Evolutionary conservation across 2,329 filamentous ascomycete genomes (phyloP).

Genomic region (Aspergillus quadricinctus): DNA sequence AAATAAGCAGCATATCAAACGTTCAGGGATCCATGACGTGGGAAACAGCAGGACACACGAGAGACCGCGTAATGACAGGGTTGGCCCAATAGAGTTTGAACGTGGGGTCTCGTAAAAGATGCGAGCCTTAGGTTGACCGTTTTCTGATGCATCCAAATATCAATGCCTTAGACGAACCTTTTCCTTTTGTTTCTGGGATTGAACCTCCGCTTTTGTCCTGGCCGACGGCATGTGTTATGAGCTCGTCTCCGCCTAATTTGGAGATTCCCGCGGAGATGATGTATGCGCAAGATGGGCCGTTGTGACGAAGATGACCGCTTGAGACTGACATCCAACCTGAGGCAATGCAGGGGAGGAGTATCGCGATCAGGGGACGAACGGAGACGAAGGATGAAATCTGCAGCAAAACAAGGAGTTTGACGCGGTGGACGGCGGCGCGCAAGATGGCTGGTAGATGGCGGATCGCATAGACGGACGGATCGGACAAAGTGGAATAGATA

Average conservation of each 20-base stretch:
- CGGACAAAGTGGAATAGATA: not conserved
- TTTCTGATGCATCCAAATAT: not conserved
- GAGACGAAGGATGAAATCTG: slow-evolving; percentile 9
- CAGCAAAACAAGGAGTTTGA: slow-evolving; percentile 3
- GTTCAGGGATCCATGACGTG: not conserved
- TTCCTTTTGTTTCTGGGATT: slow-evolving; percentile 56
- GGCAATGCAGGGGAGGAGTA: not conserved
- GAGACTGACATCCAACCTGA: slow-evolving; percentile 20
- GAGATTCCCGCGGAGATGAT: slow-evolving; percentile 18
- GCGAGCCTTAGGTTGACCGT: not conserved
- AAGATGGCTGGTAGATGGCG: not conserved
- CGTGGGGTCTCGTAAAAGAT: not conserved
- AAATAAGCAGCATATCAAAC: not conserved
- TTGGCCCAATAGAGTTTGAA: not conserved
- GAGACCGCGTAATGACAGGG: not conserved
- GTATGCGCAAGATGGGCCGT: slow-evolving; percentile 15
- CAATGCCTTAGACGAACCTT: slow-evolving; percentile 42
- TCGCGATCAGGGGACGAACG: slow-evolving; percentile 6
- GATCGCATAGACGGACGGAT: not conserved
- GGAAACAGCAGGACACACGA: not conserved
- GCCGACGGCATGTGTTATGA: slow-evolving; percentile 41
- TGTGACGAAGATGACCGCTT: slow-evolving; percentile 3
- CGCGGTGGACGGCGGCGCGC: not conserved
- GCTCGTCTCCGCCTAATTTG: slow-evolving; percentile 23
- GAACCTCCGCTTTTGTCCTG: slow-evolving; percentile 48